Base-by-base conservation (phyloP, 257 asterid genomes). In the Solanum dulcamara region DNA sequence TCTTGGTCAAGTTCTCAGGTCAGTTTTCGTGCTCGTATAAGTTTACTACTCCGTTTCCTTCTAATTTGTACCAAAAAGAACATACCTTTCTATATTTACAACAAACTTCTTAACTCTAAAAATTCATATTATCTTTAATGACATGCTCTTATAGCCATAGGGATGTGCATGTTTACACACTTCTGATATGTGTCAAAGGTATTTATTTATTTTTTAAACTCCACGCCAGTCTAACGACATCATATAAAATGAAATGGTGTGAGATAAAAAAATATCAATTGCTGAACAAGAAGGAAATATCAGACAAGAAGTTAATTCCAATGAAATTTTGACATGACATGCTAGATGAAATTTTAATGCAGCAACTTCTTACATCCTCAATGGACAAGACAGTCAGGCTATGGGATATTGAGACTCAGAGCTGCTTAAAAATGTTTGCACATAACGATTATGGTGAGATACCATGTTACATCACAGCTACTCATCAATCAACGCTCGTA, bases 401-500 rank as follows among this genome's bases (percentile, higher is more conserved):
- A 89, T 95, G 98, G 98, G 92, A 95, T 88, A 80, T 91, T 85
- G 91, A 92, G 83, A 90, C 91, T 26, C 90, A 87, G 88, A 90
- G 87, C 82, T 95, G 98, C 86, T 81, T 95, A 91, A 95, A 94
- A 92, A 90, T 88, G 88, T 95, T 95, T 88, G 90, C 98, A 50
- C 98, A 95, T 89, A 95, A 90, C 88, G 96, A 93, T 89, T 95
- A 92, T 84, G 98, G 98, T 95, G 90, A 94, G 95, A 88, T 77
- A 87, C 86, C 86, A 86, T 81, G 48, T 55, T 83, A 80, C 35
- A 84, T 68, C 50, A 20, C 33, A 30, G 35, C 71, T 53, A 35
- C 38, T 37, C 85, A 81, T 50, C 66, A 82, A 82, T 82, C 26
- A 62, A 82, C 10, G 17, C 81, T 44, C 32, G 20, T 67, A 26